These are phyloP conservation scores for Pistacia vera DNA, from an alignment of 345 rosid genomes.

Conservation along the genomic window DNA sequence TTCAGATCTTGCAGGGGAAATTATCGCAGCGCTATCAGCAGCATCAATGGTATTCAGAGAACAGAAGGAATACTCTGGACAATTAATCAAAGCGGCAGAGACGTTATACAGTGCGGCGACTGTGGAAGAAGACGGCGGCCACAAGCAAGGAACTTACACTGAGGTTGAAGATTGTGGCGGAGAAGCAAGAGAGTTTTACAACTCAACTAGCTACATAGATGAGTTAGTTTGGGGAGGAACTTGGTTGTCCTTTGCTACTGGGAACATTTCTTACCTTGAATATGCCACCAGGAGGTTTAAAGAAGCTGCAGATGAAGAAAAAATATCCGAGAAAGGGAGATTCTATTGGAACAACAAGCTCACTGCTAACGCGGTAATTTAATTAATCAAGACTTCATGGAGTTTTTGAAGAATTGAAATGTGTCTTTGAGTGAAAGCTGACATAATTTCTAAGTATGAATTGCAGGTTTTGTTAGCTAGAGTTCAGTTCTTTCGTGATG, in stretches of 20 bases:
- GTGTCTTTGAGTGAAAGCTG: background rate
- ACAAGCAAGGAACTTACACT: conserved; percentile 35
- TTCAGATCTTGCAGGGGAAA: conserved; percentile 62
- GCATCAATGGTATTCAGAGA: conserved; percentile 63
- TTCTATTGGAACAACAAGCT: conserved; percentile 71
- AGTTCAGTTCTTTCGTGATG: conserved; percentile 48
- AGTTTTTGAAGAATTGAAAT: background rate
- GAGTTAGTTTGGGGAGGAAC: conserved; percentile 67
- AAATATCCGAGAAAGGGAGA: conserved; percentile 35
- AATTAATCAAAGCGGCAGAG: conserved; percentile 34
- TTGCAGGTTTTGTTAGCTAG: conserved; percentile 54
- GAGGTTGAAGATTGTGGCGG: conserved; percentile 41
- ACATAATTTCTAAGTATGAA: background rate
- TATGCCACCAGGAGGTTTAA: conserved; percentile 36
- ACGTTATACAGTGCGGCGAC: conserved; percentile 35
- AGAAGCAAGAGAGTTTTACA: conserved; percentile 45
- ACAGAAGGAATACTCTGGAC: conserved; percentile 34
- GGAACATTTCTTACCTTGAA: conserved; percentile 47
- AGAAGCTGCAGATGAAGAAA: conserved; percentile 44
- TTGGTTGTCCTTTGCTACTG: conserved; percentile 63
- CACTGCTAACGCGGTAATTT: conserved; percentile 46
- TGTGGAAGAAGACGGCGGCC: conserved; percentile 17
- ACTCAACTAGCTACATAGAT: conserved; percentile 50
- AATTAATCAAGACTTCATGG: background rate
- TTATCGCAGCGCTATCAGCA: conserved; percentile 54